phyloP scores from a whole-genome alignment of 352 stramenopile species.

The Globisporangium spinosum region DNA sequence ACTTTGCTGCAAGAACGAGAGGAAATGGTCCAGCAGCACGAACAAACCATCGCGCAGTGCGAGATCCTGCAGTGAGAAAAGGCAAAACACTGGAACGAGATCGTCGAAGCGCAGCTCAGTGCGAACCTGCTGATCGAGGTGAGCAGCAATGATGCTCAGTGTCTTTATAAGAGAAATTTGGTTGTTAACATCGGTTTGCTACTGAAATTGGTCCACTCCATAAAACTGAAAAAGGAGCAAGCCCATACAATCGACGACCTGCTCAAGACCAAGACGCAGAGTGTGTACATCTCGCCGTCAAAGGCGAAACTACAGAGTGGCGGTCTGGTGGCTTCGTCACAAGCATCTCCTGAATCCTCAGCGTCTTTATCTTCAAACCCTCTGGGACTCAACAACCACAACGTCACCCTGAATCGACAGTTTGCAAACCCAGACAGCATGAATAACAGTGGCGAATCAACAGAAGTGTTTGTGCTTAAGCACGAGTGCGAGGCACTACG shows the following conservation, averaged over 20 bases:
- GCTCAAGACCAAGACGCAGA: constrained; percentile 38
- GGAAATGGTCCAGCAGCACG: constrained; percentile 36
- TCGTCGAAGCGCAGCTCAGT: constrained; percentile 63
- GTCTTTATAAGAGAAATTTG: background rate
- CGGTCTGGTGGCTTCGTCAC: background rate
- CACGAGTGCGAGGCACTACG: constrained; percentile 31
- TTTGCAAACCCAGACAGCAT: background rate
- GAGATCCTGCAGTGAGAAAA: constrained; percentile 60
- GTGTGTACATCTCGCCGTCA: constrained; percentile 33
- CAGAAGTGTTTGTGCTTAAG: constrained; percentile 21
- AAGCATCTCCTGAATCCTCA: constrained; percentile 14
- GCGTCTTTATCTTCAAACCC: constrained; percentile 13
- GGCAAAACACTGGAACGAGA: constrained; percentile 66
- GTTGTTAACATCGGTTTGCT: constrained; percentile 10
- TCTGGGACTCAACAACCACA: background rate
- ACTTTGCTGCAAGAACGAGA: constrained; percentile 39
- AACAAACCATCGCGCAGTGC: constrained; percentile 43
- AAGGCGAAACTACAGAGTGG: constrained; percentile 18
- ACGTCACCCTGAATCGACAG: background rate
- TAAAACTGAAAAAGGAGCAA: constrained; percentile 41
- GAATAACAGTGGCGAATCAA: constrained; percentile 3
- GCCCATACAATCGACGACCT: constrained; percentile 76
- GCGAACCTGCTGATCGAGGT: constrained; percentile 77
- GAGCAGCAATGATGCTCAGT: background rate
- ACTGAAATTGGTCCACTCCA: background rate